phyloP scores from a whole-genome alignment of 306 rosid species.

The Albizia julibrissin region DNA sequence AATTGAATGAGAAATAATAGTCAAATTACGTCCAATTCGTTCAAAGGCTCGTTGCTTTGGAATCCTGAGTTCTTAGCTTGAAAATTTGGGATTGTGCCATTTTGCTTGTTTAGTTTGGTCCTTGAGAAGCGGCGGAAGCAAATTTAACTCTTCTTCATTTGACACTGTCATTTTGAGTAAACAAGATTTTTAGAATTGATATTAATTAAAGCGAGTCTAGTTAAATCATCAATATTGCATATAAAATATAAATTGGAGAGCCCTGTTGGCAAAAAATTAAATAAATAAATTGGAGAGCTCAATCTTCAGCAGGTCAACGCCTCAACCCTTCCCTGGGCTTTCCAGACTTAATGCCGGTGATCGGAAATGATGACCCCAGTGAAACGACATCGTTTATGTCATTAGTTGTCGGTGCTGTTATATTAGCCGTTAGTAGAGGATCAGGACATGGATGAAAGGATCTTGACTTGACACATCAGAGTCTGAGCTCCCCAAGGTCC shows the following conservation, averaged over 20 bases:
- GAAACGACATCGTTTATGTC: no score
- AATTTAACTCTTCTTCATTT: neutral
- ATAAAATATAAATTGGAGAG: no score
- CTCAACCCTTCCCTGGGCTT: no score
- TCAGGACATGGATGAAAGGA: neutral
- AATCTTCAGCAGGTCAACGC: neutral
- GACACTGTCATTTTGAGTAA: neutral
- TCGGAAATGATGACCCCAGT: no score
- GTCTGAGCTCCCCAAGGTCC: neutral
- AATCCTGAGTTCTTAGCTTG: no score
- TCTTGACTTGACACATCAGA: neutral
- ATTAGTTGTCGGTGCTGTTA: no score
- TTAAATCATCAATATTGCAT: no score
- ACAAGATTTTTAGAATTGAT: neutral
- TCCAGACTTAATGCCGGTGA: no score
- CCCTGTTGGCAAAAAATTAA: no score
- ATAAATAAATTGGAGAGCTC: neutral
- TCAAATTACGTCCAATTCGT: neutral
- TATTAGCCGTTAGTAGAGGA: neutral
- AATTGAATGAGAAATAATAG: neutral
- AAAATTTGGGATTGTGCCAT: neutral
- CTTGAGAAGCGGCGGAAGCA: no score
- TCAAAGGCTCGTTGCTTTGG: neutral
- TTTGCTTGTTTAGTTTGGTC: neutral
- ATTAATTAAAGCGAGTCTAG: no score